Evolutionary conservation across 2,329 filamentous ascomycete species (phyloP), one percentile per base, ranked within the genome.

Genomic region (Exophiala aquamarina): DNA sequence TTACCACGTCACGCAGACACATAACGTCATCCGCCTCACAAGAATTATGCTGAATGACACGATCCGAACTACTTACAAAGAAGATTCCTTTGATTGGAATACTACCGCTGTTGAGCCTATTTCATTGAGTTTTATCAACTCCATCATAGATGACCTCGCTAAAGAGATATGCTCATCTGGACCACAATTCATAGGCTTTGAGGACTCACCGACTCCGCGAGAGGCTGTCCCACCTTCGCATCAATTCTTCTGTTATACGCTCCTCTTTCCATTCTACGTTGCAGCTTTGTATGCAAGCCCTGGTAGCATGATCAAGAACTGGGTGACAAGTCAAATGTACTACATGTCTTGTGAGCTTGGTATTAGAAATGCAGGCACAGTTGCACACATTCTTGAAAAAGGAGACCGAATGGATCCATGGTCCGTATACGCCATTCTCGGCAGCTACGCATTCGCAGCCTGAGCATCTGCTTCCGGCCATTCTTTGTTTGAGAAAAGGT

Each of bases 31-130:
- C 17, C 57, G 65, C 13, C 32, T 62, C 4, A 59, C 58, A n/a
- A 50, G 64, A 15, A 66, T 67, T 20, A 40, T 64, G 3, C 58
- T 67, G 6, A 64, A 63, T 42, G 61, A 65, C 31, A 47, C 58
- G 6, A 52, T 52, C 11, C 41, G 52, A 21, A 29, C 29, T 10
- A 29, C 29, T 15, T 50, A 50, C 32, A n/a, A 18, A 13, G 41
- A 31, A 11, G 38, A 37, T 5, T n/a, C 37, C 19, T 34, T 36
- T 4, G 10, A 6, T 5, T 9, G 13, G 13, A 40, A 21, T 18
- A 17, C 37, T 23, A 11, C 33, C 3, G 10, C 13, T 2, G 26
- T 26, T 15, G 37, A 47, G 14, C 10, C 3, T 10, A 17, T 36
- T 5, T 34, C 38, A 18, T 17, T 35, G 4, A 17, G 7, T 5